These are phyloP conservation scores for Polyplosphaeria fusca DNA, from an alignment of 495 filamentous ascomycete species.

Conservation along the genomic window DNA sequence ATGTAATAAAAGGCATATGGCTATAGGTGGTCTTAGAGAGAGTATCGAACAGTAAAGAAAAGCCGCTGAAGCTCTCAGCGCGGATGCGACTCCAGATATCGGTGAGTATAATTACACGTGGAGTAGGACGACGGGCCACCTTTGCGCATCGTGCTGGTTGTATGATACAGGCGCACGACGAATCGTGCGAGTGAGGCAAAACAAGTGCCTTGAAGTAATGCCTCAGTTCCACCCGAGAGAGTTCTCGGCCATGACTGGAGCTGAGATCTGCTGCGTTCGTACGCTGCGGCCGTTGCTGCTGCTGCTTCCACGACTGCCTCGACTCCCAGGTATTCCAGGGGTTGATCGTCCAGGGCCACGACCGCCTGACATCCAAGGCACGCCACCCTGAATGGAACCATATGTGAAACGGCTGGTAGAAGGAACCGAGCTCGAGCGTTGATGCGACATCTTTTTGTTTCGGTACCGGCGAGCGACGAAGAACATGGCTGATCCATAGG, in stretches of 20 bases:
- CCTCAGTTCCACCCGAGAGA: constrained; percentile 91
- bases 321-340: constrained; percentile 44
- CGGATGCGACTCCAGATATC: too few relatives aligned
- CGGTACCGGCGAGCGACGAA: constrained; percentile 91
- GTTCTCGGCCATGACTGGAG: constrained; percentile 94
- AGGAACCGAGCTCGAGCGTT: constrained; percentile 68
- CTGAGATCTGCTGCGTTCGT: constrained; percentile 66
- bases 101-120: too few relatives aligned
- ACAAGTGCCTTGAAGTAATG: neutral
- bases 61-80: too few relatives aligned
- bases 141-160: constrained; percentile 3
- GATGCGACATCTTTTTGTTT: constrained; percentile 76
- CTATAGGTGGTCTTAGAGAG: constrained; percentile 24
- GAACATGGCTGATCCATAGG: constrained; percentile 99
- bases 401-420: constrained; percentile 44
- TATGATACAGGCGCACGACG: constrained; percentile 35
- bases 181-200: constrained; percentile 11
- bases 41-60: constrained; percentile 29
- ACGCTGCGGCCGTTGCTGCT: constrained; percentile 56
- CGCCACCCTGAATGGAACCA: constrained; percentile 51
- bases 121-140: neutral
- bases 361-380: constrained; percentile 52
- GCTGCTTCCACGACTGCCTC: constrained; percentile 63
- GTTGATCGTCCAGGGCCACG: constrained; percentile 35
- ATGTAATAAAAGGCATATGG: constrained; percentile 24